phyloP scores from a whole-genome alignment of 352 stramenopile genomes.

The Phytophthora constricta region DNA sequence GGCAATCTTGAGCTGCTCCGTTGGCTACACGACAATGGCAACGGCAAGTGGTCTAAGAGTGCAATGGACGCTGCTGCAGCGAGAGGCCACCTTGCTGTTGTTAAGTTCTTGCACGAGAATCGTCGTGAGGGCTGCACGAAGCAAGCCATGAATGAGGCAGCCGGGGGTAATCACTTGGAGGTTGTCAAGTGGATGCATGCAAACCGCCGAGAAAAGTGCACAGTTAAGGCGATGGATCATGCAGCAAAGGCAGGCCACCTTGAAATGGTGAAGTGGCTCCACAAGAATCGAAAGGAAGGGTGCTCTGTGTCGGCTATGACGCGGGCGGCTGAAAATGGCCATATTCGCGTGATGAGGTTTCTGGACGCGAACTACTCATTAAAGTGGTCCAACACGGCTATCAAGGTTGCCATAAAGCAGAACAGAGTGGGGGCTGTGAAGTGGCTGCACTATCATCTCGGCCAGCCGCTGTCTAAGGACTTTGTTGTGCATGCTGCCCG shows the following conservation, averaged over 20 bases:
- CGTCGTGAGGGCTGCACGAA: conserved; percentile 14
- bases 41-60: conserved; percentile 2
- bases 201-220: conserved; percentile 2
- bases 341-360: conserved; percentile 16
- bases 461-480: background rate
- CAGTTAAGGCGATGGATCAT: conserved; percentile 5
- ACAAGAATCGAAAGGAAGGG: conserved; percentile 3
- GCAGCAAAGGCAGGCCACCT: conserved; percentile 3
- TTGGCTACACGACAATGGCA: background rate
- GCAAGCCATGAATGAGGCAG: conserved; percentile 17
- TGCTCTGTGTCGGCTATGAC: conserved; percentile 8
- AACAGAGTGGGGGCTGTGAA: background rate
- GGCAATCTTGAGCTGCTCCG: conserved; percentile 4
- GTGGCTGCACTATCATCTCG: background rate
- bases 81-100: conserved; percentile 7
- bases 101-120: conserved; percentile 19
- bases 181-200: conserved; percentile 9
- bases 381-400: background rate
- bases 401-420: conserved; percentile 3
- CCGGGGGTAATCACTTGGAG: conserved; percentile 10
- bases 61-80: conserved; percentile 8
- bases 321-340: conserved; percentile 5
- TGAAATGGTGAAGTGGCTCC: conserved; percentile 11
- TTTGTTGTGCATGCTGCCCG: background rate
- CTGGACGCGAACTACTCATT: conserved; percentile 4